Conservation (phyloP, 257 asterid genomes). For the Solanum pinnatisectum region DNA sequence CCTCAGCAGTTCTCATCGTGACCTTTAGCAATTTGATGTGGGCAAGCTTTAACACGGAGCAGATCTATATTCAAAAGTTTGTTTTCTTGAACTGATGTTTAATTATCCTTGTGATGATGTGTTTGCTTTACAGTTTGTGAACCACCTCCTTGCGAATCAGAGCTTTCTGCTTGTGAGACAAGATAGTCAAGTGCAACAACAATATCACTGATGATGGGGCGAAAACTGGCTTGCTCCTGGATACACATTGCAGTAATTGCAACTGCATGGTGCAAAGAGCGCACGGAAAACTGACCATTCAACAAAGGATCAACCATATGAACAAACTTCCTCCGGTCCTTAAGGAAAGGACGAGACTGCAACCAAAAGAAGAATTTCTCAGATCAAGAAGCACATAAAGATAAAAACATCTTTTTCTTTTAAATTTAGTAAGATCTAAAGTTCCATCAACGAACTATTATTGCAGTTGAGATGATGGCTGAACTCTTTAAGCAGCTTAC, state of each 20-base stretch:
- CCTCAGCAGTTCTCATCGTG: neutral
- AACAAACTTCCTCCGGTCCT: constrained; percentile 30
- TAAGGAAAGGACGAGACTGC: constrained; percentile 55
- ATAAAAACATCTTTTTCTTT: neutral
- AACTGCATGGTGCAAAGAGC: constrained; percentile 49
- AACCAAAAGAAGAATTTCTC: neutral
- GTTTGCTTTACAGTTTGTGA: neutral
- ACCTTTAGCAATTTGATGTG: neutral
- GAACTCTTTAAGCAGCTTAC: neutral
- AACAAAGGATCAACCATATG: constrained; percentile 56
- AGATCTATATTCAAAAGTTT: neutral
- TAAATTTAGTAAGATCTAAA: neutral
- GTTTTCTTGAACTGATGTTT: neutral
- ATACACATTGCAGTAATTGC: constrained; percentile 64
- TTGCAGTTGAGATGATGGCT: neutral
- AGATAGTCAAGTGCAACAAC: constrained; percentile 54
- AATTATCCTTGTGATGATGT: constrained; percentile 2
- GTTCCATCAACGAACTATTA: neutral
- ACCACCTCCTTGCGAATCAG: constrained; percentile 6
- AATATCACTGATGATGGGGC: constrained; percentile 46
- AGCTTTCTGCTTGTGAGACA: constrained; percentile 28
- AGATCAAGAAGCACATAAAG: neutral
- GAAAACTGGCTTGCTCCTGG: constrained; percentile 49
- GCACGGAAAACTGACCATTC: constrained; percentile 28
- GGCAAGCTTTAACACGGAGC: neutral